Evolutionary conservation across 352 stramenopile genomes (phyloP).

Genomic region (Phytophthora cryptogea): DNA sequence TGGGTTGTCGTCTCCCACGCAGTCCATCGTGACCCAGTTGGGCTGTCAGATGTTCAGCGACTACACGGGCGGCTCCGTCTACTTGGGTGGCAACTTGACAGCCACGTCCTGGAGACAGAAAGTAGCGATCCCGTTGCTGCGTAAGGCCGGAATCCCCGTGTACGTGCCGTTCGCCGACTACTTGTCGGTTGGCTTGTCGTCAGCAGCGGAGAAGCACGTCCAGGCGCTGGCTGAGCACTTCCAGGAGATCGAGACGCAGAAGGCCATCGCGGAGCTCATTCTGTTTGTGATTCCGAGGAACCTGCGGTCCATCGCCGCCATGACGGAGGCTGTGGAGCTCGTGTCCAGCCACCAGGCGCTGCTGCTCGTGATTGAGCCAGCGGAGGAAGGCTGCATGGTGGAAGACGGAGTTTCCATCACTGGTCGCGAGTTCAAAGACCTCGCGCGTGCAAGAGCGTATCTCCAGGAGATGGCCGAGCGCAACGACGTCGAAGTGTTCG

Average conservation of each 20-base stretch:
- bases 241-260: slow-evolving; percentile 63
- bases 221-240: slow-evolving; percentile 44
- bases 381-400: slow-evolving; percentile 63
- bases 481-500: slow-evolving; percentile 77
- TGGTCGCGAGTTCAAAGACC: slow-evolving; percentile 82
- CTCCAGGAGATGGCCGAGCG: slow-evolving; percentile 86
- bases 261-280: slow-evolving; percentile 76
- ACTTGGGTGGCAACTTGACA: slow-evolving; percentile 76
- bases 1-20: slow-evolving; percentile 16
- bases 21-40: slow-evolving; percentile 47
- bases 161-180: slow-evolving; percentile 82
- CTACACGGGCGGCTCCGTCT: slow-evolving; percentile 61
- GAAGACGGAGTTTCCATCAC: slow-evolving; percentile 52
- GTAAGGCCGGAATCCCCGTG: slow-evolving; percentile 72
- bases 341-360: slow-evolving; percentile 71
- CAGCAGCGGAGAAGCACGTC: slow-evolving; percentile 34
- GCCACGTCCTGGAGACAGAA: slow-evolving; percentile 77
- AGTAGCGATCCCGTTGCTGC: slow-evolving; percentile 71
- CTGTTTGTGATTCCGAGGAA: slow-evolving; percentile 82
- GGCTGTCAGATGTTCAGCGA: slow-evolving; percentile 51
- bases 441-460: slow-evolving; percentile 77
- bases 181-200: slow-evolving; percentile 59
- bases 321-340: slow-evolving; percentile 83
- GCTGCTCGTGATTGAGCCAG: slow-evolving; percentile 78
- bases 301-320: slow-evolving; percentile 76